These are phyloP conservation scores for Xylogone sp. DNA, from an alignment of 2,329 filamentous ascomycete genomes.

Conservation along the genomic window DNA sequence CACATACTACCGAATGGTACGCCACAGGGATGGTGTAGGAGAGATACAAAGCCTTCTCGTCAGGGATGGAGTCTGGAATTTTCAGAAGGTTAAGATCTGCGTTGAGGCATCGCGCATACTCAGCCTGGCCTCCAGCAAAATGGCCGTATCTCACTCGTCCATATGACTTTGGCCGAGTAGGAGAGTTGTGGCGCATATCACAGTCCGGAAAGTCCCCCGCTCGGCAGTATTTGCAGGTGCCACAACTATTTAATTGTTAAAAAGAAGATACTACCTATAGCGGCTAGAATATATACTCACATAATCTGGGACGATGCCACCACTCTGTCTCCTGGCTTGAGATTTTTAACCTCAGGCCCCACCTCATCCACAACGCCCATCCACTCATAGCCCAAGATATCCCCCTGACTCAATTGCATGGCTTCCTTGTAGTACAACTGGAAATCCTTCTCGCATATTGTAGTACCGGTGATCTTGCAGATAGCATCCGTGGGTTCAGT, in stretches of 20 bases:
- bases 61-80: slow-evolving; percentile 60
- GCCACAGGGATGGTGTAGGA: slow-evolving; percentile 60
- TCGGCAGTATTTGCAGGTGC: slow-evolving; percentile 49
- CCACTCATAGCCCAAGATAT: slow-evolving; percentile 62
- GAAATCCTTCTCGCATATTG: slow-evolving; percentile 28
- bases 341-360: slow-evolving; percentile 41
- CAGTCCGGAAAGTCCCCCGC: slow-evolving; percentile 54
- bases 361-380: slow-evolving; percentile 55
- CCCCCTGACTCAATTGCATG: slow-evolving; percentile 42
- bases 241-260: slow-evolving; percentile 27
- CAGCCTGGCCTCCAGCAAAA: slow-evolving; percentile 64
- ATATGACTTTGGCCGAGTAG: slow-evolving; percentile 58
- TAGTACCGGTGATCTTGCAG: slow-evolving; percentile 26
- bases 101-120: slow-evolving; percentile 63
- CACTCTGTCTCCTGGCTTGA: slow-evolving; percentile 52
- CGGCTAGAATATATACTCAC: slow-evolving; percentile 33
- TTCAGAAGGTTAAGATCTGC: slow-evolving; percentile 61
- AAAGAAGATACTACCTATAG: too few species aligned
- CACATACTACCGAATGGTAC: slow-evolving; percentile 63
- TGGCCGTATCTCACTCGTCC: slow-evolving; percentile 53
- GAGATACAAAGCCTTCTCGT: slow-evolving; percentile 63
- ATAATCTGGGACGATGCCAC: slow-evolving; percentile 67
- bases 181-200: slow-evolving; percentile 55
- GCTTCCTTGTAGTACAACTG: slow-evolving; percentile 32
- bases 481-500: slow-evolving; percentile 26